Evolutionary conservation across 208 protist species (phyloP).

Genomic region (Trypanosoma melophagium): DNA sequence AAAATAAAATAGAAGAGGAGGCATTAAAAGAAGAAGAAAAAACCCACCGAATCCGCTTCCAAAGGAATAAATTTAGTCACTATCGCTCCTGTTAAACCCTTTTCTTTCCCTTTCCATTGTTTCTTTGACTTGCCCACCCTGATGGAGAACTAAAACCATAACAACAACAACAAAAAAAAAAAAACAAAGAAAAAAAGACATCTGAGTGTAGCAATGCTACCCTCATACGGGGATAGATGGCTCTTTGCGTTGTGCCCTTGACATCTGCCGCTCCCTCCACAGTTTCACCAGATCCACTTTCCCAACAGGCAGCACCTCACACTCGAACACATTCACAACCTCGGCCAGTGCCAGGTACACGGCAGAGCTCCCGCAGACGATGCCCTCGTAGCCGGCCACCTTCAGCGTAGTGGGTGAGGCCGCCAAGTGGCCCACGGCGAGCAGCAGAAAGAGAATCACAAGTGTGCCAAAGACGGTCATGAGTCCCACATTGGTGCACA

Average conservation of each 20-base stretch:
- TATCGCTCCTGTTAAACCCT: too few relatives aligned
- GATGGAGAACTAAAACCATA: too few relatives aligned
- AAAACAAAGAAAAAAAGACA: too few relatives aligned
- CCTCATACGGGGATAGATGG: too few relatives aligned
- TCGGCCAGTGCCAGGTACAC: slow-evolving; percentile 58
- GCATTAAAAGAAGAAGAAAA: too few relatives aligned
- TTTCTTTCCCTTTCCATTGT: too few relatives aligned
- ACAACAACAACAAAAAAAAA: background rate
- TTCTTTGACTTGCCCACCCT: too few relatives aligned
- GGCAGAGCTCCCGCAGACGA: slow-evolving; percentile 45
- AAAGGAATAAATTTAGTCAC: too few relatives aligned
- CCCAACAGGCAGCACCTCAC: slow-evolving; percentile 35
- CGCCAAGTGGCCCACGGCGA: slow-evolving; percentile 38
- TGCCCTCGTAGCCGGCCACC: slow-evolving; percentile 44
- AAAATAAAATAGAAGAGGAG: too few relatives aligned
- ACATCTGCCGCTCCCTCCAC: background rate
- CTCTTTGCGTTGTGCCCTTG: background rate
- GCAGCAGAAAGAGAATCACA: slow-evolving; percentile 38
- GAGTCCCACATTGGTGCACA: slow-evolving; percentile 19
- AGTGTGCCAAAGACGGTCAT: slow-evolving; percentile 26
- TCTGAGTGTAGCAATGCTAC: too few relatives aligned
- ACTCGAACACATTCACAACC: slow-evolving; percentile 47
- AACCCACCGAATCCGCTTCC: too few relatives aligned
- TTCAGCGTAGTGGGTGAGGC: slow-evolving; percentile 12
- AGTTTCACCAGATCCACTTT: slow-evolving; percentile 9